A percentile compares a stretch with the other conserved stretches of the same genome.
Conservation (phyloP, 345 rosid genomes). For the Ailanthus altissimus region DNA sequence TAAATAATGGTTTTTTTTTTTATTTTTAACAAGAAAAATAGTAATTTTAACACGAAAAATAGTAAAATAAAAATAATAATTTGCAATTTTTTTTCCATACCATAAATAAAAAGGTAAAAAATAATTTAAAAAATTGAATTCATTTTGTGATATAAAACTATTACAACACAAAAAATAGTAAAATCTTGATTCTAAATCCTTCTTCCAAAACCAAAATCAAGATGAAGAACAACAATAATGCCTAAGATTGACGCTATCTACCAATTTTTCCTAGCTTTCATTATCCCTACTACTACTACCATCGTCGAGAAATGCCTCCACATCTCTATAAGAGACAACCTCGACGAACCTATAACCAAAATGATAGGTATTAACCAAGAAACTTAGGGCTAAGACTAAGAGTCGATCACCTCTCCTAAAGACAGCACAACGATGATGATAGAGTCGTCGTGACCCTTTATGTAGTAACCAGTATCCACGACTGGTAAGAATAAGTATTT, state of each 20-base stretch:
- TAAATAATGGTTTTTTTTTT: too few species aligned
- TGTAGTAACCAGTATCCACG: too few species aligned
- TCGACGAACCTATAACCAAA: constrained; percentile 21
- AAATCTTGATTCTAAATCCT: constrained; percentile 13
- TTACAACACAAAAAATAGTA: too few species aligned
- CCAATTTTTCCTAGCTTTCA: constrained; percentile 69
- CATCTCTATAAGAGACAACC: constrained; percentile 68
- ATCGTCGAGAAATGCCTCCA: constrained; percentile 64
- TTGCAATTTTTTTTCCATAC: too few species aligned
- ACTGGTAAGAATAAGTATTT: too few species aligned
- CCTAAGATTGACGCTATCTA: constrained; percentile 69
- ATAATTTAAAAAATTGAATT: too few species aligned
- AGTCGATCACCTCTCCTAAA: constrained; percentile 37
- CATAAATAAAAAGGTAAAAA: too few species aligned
- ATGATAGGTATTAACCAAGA: neutral
- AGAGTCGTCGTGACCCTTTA: constrained; percentile 56
- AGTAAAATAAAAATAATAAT: too few species aligned
- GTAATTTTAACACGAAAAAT: too few species aligned
- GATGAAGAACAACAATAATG: constrained; percentile 47
- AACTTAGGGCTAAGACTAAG: constrained; percentile 19
- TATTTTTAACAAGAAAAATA: too few species aligned
- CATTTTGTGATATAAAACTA: too few species aligned
- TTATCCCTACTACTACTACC: constrained; percentile 44
- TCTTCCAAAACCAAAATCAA: neutral
- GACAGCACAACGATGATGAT: constrained; percentile 16